phyloP scores from a whole-genome alignment of 2,329 filamentous ascomycete species.

The Neospermospora avenae region DNA sequence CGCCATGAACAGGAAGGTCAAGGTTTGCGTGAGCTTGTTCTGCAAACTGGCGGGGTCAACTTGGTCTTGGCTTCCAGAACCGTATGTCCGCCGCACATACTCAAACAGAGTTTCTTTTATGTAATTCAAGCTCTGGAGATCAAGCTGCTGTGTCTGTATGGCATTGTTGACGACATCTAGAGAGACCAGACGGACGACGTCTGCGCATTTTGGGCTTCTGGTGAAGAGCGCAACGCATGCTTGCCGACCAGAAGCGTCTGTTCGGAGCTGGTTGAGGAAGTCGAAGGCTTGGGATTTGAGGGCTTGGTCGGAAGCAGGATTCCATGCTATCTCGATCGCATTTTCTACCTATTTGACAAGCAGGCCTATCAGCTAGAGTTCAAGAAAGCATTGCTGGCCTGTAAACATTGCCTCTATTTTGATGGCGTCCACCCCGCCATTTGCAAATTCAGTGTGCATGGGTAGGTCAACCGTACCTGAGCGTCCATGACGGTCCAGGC shows the following conservation, averaged over 20 bases:
- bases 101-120: slow-evolving; percentile 79
- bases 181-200: slow-evolving; percentile 83
- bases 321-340: slow-evolving; percentile 91
- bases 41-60: slow-evolving; percentile 76
- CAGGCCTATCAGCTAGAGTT: slow-evolving; percentile 16
- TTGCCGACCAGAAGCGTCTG: slow-evolving; percentile 85
- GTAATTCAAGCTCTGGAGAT: slow-evolving; percentile 66
- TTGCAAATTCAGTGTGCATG: slow-evolving; percentile 8
- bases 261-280: slow-evolving; percentile 73
- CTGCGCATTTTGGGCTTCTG: slow-evolving; percentile 68
- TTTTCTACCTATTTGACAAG: slow-evolving; percentile 75
- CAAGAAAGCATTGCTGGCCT: not conserved
- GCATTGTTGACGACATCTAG: slow-evolving; percentile 93
- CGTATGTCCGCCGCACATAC: slow-evolving; percentile 77
- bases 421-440: slow-evolving; percentile 7
- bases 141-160: slow-evolving; percentile 74
- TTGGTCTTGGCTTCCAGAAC: slow-evolving; percentile 48
- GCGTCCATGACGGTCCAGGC: slow-evolving; percentile 31
- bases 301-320: slow-evolving; percentile 70
- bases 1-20: slow-evolving; percentile 89
- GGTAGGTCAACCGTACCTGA: slow-evolving; percentile 30
- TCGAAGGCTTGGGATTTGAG: slow-evolving; percentile 81
- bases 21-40: slow-evolving; percentile 94
- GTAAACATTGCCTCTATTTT: not conserved
- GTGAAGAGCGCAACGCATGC: slow-evolving; percentile 84